Base-by-base conservation (phyloP, 495 filamentous ascomycete genomes). In the Evernia prunastri region DNA sequence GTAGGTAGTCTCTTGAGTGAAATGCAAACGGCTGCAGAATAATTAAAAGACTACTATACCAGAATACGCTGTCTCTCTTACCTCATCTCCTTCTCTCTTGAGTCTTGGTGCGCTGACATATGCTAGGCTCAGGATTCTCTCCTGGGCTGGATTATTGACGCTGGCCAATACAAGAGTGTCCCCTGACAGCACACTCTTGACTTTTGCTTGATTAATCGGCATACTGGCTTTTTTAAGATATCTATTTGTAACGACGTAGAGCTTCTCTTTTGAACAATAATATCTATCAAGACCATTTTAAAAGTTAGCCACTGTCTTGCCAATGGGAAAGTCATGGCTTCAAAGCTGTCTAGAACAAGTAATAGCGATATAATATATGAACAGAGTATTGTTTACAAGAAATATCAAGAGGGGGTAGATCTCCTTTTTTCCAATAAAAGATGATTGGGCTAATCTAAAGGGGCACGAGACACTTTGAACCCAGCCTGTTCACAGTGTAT, bases 121-220 rank as follows among this genome's bases (percentile, higher is more conserved):
- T 58, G 95, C 93, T 58, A 99, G 78, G 66, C 91, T 95, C 59
- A 99, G 81, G 43, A 82, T 87, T 66, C 89, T 87, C 77, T 97
- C 95, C 73, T 83, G 79, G 60, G 81, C 80, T 35, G 86, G 84
- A 64, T 92, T 89, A 73, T 88, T 85, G 70, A 87, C 81, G 72
- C 87, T 85, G 69, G 86, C 82, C 69, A 97, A 79, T 64, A 97
- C 79, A 33, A 97, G 75, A 17, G 91, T 96, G 78, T 97, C 95
- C 62, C 95, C 95, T 66, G 92, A 96, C 65, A 92, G 79, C 56
- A 94, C 92, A 61, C 85, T 88, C 82, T 99, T 99, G 71, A 97
- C 92, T 69, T 88, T 92, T 69, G 88, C 94, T 78, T 83, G 80
- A 61, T 80, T 69, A 20, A 68, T 60, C 11, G 68, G 63, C 68